Percentiles rank a stretch among this genome's conserved stretches.
Evolutionary conservation across 305 asterid species (phyloP).

Genomic region (Fraxinus albicans): DNA sequence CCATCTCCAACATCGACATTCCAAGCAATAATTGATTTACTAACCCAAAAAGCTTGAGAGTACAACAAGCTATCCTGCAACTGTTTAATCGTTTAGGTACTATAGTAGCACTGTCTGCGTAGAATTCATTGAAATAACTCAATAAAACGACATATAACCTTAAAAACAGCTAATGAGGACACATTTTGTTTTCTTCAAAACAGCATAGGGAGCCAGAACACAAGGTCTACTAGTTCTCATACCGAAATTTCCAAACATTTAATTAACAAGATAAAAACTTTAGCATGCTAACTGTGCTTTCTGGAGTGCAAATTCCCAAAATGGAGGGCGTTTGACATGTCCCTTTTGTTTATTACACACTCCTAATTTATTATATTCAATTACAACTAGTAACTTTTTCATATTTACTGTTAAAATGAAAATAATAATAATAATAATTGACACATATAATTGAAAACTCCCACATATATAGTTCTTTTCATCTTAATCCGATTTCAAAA

Average conservation of each 20-base stretch:
- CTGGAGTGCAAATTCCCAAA: background rate
- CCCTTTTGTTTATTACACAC: background rate
- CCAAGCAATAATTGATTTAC: constrained; percentile 73
- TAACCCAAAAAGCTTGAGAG: constrained; percentile 88
- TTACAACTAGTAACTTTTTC: background rate
- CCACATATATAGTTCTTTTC: background rate
- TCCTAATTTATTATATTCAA: background rate
- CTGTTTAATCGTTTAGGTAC: background rate
- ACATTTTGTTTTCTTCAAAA: background rate
- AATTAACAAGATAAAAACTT: background rate
- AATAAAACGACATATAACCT: background rate
- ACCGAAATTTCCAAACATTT: background rate
- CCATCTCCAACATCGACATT: constrained; percentile 61
- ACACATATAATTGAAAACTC: background rate
- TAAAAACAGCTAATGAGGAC: background rate
- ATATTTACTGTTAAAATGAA: constrained; percentile 4
- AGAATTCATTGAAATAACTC: background rate
- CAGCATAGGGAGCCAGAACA: background rate
- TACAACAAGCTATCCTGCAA: constrained; percentile 64
- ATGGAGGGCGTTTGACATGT: background rate
- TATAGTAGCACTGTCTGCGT: constrained; percentile 1
- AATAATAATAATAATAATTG: background rate
- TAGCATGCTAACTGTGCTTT: background rate
- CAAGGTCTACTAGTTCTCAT: background rate
- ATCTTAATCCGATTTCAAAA: background rate